Evolutionary conservation across 2,329 filamentous ascomycete species (phyloP), one percentile per base, ranked within the genome.

Genomic region (Aspergillus pseudoterreus): DNA sequence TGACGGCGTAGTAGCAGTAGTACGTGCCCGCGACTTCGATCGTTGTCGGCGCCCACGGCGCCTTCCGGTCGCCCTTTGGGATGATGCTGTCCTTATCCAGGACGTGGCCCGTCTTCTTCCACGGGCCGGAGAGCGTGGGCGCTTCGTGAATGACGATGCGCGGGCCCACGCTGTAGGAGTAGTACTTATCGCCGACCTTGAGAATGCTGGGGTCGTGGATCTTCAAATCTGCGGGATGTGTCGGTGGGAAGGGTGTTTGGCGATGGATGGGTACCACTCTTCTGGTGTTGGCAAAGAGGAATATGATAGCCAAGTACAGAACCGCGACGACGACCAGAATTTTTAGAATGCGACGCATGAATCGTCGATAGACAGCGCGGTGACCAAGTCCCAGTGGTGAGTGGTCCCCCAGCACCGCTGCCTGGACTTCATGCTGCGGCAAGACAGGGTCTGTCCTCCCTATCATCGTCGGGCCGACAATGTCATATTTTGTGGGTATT

Each of bases 1-100:
- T 83, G 27, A 86, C 82, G 8, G 80, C 75, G 69, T 88, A 87
- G 75, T 84, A 87, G 43, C 83, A 73, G 59, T 86, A 83, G 70
- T 85, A 88, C 0, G 72, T 76, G 42, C 71, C 74, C 53, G 78
- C 79, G 22, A 86, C 72, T 6, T 78, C 70, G 27, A 74, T 65
- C 3, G 87, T 80, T 50, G 85, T 83, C 0, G 86, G 86, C 1
- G 86, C 85, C 83, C 69, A 71, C 0, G 67, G 69, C 4, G 54
- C 59, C 15, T 56, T 61, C 14, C 62, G 63, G 43, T 70, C 60
- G 15, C 67, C 68, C 46, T 71, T 71, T 2, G 57, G 55, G 43
- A 71, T 70, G 38, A 67, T 50, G 44, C 66, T 69, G 27, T 65
- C 60, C 17, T 50, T 59, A 14, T 63, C 56, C 1, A 71, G 57